Conservation (phyloP, 179 eudicot genomes). For the Actinidia arguta region DNA sequence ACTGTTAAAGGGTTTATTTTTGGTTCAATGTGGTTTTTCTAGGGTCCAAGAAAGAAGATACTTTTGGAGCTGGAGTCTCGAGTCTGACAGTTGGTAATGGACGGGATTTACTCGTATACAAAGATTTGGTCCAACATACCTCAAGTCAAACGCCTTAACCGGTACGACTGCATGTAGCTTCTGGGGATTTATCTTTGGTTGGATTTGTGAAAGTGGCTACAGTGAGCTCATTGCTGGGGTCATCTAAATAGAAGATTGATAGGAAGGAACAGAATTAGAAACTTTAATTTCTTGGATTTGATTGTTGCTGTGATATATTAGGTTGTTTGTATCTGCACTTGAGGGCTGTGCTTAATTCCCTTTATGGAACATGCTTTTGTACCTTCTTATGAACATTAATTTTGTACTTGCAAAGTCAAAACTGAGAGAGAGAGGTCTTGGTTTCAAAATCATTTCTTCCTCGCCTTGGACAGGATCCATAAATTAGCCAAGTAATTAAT, state of each 20-base stretch:
- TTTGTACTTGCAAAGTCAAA: not conserved
- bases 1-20: too few relatives aligned
- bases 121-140: too few relatives aligned
- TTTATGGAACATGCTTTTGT: not conserved
- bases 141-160: conserved; percentile 17
- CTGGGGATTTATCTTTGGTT: conserved; percentile 14
- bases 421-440: not conserved
- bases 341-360: not conserved
- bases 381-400: not conserved
- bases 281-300: conserved; percentile 9
- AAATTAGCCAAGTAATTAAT: too few relatives aligned
- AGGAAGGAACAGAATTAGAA: not conserved
- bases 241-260: not conserved
- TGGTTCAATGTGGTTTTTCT: conserved; percentile 27
- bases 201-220: conserved; percentile 22
- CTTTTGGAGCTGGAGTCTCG: conserved; percentile 70
- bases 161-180: conserved; percentile 29
- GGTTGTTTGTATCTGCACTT: not conserved
- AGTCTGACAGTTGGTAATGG: conserved; percentile 34
- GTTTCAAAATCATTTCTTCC: too few relatives aligned
- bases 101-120: not conserved
- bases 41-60: conserved; percentile 99
- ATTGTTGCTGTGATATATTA: not conserved
- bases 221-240: not conserved
- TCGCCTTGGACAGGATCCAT: too few relatives aligned